Evolutionary conservation across 768 basidiomycete genomes (phyloP), one percentile per base, ranked within the genome.

Genomic region (Lactifluus hygrophoroides): DNA sequence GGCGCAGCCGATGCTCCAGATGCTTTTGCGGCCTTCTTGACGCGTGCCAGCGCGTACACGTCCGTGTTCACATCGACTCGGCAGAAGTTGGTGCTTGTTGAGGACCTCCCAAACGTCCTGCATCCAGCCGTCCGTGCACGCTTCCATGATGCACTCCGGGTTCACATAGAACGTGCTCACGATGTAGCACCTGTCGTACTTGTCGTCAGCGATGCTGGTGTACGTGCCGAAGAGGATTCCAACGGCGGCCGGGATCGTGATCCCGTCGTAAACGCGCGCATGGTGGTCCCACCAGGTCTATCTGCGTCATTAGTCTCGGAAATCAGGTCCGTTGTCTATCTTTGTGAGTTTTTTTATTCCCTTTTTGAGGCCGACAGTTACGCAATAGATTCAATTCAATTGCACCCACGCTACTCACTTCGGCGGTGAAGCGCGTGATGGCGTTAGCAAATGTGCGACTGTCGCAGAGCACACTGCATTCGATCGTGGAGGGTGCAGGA

Each of bases 51-150:
- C 17, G 77, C 74, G 3, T 88, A 86, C 65, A 73, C 74, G 21
- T 78, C 76, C 46, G 68, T 90, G 25, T 83, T 85, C 61, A 52
- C 48, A 14, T 32, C 49, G 3, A 19, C 34, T 9, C 52, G 44
- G 30, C 59, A 50, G 73, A 72, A 62, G 34, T 67, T 94, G 6
- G 78, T 97, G 52, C 81, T 97, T 4, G 75, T 96, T 8, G 91
- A 94, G 71, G 89, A 94, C 56, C 78, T 99, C 1, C 96, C 95
- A 0, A 97, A 98, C 67, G 81, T 97, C 54, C 74, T 91, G 5
- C 91, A 93, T 71, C 70, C 74, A 5, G 73, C 77, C 23, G 90
- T 86, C 0, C 85, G 83, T 66, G 71, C 74, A 14, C 79, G 80
- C 9, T 94, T 95, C 69, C 92, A 93, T 67, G 75, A 80, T 0